Evolutionary conservation across 2,329 filamentous ascomycete genomes (phyloP).

Genomic region (Atkinsonella texensis): DNA sequence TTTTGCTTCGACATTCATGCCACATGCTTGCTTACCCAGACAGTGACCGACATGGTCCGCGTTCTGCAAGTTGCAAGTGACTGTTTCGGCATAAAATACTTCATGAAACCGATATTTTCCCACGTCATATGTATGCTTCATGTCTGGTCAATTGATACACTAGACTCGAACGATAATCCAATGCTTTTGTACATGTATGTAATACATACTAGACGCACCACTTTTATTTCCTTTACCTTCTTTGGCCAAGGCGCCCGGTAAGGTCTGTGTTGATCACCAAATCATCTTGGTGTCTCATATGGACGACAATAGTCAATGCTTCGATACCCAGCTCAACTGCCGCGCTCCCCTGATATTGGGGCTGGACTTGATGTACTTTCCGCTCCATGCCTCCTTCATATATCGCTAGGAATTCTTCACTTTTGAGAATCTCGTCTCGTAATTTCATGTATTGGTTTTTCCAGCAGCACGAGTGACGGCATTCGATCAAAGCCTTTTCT

Average conservation of each 20-base stretch:
- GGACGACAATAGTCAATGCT: conserved; percentile 39
- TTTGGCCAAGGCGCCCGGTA: neutral
- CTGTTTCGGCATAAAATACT: too few species aligned
- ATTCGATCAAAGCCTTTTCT: conserved; percentile 1
- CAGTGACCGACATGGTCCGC: too few species aligned
- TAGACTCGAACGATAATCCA: neutral
- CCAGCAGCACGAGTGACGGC: conserved; percentile 28
- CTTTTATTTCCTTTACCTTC: neutral
- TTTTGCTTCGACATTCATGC: neutral
- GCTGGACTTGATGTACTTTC: conserved; percentile 3
- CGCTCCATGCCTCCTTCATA: conserved; percentile 7
- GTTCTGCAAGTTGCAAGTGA: too few species aligned
- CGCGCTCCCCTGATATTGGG: neutral
- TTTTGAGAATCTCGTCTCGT: conserved; percentile 27
- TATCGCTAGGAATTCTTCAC: conserved; percentile 26
- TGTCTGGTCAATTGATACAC: neutral
- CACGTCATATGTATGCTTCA: too few species aligned
- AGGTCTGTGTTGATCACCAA: conserved; percentile 38
- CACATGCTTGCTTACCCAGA: neutral
- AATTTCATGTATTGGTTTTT: conserved; percentile 29
- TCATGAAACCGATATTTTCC: too few species aligned
- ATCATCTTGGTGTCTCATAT: conserved; percentile 36
- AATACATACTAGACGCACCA: too few species aligned
- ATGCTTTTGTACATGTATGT: neutral
- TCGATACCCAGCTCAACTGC: conserved; percentile 29